Evolutionary conservation across 2,329 filamentous ascomycete species (phyloP), one percentile per base, ranked within the genome.

Genomic region (Penicillium sp.): DNA sequence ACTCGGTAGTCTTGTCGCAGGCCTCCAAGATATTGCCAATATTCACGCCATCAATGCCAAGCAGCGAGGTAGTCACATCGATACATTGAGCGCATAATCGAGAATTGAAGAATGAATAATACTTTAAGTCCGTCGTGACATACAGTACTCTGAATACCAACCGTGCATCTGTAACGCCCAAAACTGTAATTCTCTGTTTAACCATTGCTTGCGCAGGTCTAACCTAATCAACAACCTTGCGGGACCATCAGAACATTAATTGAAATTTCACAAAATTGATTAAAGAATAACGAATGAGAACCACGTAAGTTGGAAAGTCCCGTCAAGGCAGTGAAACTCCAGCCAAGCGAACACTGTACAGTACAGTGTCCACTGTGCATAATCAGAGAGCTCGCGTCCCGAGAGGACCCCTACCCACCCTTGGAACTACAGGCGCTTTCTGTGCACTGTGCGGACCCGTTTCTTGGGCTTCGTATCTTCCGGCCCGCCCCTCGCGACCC

Each of bases 361-460:
- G 7, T 10, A 31, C 22, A 44, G 3, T 44, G 22, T 19, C 39
- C 39, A 40, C 2, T 40, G 41, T 31, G 19, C 41, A 27, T 22
- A n/a, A 24, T 18, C 43, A 14, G 35, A 13, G n/a, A 39, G 49
- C 49, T 50, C 49, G 35, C 49, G 16, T 50, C 35, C 49, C 13
- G 5, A 49, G 36, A 50, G 59, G 64, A 63, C 61, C 61, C 61
- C 60, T 66, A 66, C 54, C 62, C 60, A 59, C 54, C 65, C 64
- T 54, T 59, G 60, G 55, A 55, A 60, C 55, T 58, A 60, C 35
- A 31, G 54, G 56, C 43, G 54, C 41, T 59, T 60, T 60, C 59
- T 67, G 65, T 66, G 63, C 59, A 67, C 59, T 67, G 65, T 66
- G 63, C 59, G 66, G 63, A 63, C 61, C 61, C 61, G 57, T 61